Percentiles rank a stretch among this genome's conserved stretches.
Evolutionary conservation across 2,329 filamentous ascomycete species (phyloP).

Genomic region (Arthrobotrys sinensis): DNA sequence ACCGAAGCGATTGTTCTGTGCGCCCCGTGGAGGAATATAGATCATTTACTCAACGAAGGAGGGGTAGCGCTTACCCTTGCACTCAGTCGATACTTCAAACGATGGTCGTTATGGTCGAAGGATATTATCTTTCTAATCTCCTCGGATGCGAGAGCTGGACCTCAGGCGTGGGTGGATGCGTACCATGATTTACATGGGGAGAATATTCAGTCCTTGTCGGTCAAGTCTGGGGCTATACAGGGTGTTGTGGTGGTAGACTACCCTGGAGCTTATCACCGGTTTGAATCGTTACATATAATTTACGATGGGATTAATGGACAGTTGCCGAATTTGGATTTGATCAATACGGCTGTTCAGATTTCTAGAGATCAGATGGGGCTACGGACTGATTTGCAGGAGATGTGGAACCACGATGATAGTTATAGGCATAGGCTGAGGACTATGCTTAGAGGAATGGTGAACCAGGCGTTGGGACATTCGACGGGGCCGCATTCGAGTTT

Average conservation of each 20-base stretch:
- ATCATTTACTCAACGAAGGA: slow-evolving; percentile 84
- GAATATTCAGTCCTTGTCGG: slow-evolving; percentile 80
- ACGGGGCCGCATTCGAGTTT: slow-evolving; percentile 95
- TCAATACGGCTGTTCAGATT: slow-evolving; percentile 93
- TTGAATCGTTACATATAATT: slow-evolving; percentile 88
- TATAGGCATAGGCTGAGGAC: slow-evolving; percentile 88
- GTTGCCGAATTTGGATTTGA: slow-evolving; percentile 92
- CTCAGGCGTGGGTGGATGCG: slow-evolving; percentile 96
- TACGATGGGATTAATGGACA: slow-evolving; percentile 98
- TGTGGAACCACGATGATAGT: slow-evolving; percentile 81
- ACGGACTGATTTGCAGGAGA: slow-evolving; percentile 84
- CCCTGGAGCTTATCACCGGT: slow-evolving; percentile 80
- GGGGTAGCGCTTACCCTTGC: slow-evolving; percentile 89
- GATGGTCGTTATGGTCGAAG: slow-evolving; percentile 99
- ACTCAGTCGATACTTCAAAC: slow-evolving; percentile 93
- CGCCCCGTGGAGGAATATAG: slow-evolving; percentile 87
- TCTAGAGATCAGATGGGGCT: slow-evolving; percentile 94
- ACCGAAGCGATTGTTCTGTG: slow-evolving; percentile 97
- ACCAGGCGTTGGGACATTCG: slow-evolving; percentile 88
- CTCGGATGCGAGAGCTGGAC: slow-evolving; percentile 88
- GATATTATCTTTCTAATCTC: slow-evolving; percentile 95
- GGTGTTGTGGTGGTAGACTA: slow-evolving; percentile 95
- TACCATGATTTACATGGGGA: slow-evolving; percentile 92
- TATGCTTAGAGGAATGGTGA: slow-evolving; percentile 92
- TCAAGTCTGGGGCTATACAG: slow-evolving; percentile 94